A percentile compares a stretch with the other conserved stretches of the same genome.
These are phyloP conservation scores for Delphinella strobiligena DNA, from an alignment of 2,329 filamentous ascomycete genomes.

Conservation along the genomic window DNA sequence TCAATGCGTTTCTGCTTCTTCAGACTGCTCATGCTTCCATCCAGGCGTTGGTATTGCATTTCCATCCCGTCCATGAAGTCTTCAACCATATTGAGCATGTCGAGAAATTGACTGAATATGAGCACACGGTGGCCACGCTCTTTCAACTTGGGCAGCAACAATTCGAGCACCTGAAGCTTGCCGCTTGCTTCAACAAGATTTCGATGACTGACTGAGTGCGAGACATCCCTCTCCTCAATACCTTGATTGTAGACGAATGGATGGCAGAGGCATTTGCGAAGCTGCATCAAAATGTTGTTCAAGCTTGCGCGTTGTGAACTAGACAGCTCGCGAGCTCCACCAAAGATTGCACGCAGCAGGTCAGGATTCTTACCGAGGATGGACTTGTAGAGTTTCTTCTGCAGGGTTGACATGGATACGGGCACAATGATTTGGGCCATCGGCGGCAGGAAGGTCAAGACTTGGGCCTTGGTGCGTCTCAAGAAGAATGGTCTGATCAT, in stretches of 20 bases:
- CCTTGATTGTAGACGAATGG: conserved; percentile 86
- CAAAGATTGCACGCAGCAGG: conserved; percentile 78
- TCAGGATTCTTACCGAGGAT: conserved; percentile 86
- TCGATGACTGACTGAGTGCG: conserved; percentile 51
- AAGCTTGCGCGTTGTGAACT: conserved; percentile 64
- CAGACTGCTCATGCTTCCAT: conserved; percentile 68
- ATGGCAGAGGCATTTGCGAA: conserved; percentile 89
- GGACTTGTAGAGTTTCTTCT: conserved; percentile 88
- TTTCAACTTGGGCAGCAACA: conserved; percentile 77
- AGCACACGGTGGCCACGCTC: conserved; percentile 80
- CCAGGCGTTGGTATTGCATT: conserved; percentile 65
- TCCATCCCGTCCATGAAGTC: conserved; percentile 75
- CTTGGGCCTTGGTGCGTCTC: conserved; percentile 76
- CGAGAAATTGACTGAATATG: conserved; percentile 91
- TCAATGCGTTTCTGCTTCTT: conserved; percentile 94
- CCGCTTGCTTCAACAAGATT: conserved; percentile 86
- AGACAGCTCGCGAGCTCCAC: conserved; percentile 40
- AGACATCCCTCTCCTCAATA: conserved; percentile 69
- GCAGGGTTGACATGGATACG: conserved; percentile 86
- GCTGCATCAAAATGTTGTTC: conserved; percentile 90
- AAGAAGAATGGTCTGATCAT: conserved; percentile 64
- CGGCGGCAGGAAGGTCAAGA: conserved; percentile 80
- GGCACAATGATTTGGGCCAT: conserved; percentile 94
- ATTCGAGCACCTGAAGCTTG: conserved; percentile 72
- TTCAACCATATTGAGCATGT: conserved; percentile 76